Evolutionary conservation across 2,329 filamentous ascomycete species (phyloP), one percentile per base, ranked within the genome.

Genomic region (Purpureocillium takamizusanense): DNA sequence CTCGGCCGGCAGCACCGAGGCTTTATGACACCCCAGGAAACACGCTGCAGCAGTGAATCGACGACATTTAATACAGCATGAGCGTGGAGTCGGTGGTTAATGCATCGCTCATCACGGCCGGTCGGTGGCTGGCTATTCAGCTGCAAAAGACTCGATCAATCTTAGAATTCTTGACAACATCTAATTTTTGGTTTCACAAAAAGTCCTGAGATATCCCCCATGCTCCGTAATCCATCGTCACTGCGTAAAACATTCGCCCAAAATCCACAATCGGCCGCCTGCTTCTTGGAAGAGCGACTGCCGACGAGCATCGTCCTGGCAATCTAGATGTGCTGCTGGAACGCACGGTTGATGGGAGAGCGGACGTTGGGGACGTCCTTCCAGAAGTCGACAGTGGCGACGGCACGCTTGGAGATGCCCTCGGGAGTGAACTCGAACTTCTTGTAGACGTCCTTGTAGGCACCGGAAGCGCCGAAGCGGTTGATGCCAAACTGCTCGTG

Each of bases 401-500:
- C 66, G 44, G 90, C 92, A 56, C 92, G 88, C 84, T 97, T 95
- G 70, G 86, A 74, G 62, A 98, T 85, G 50, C 92, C 92, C 69
- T 95, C 90, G 38, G 92, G 86, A 36, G 90, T 98, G 75, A 98
- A 97, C 69, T 97, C 92, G 70, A 98, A 98, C 79, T 95, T 97
- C 85, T 86, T 83, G 78, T 98, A 98, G 45, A 98, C 88, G 57
- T 97, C 83, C 82, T 90, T 90, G 76, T 97, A 97, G 51, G 90
- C 83, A 57, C 90, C 92, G 40, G 86, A 94, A 51, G 90, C 90
- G 80, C 92, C 92, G 67, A 98, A 98, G 63, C 92, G 81, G 83
- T 98, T 98, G 51, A 98, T 81, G 63, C 92, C 92, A 59, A 98
- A 98, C 74, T 98, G 92, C 80, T 98, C 92, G 70, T 98, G 90